phyloP scores from a whole-genome alignment of 768 basidiomycete species.

The Hydnum rufescens region DNA sequence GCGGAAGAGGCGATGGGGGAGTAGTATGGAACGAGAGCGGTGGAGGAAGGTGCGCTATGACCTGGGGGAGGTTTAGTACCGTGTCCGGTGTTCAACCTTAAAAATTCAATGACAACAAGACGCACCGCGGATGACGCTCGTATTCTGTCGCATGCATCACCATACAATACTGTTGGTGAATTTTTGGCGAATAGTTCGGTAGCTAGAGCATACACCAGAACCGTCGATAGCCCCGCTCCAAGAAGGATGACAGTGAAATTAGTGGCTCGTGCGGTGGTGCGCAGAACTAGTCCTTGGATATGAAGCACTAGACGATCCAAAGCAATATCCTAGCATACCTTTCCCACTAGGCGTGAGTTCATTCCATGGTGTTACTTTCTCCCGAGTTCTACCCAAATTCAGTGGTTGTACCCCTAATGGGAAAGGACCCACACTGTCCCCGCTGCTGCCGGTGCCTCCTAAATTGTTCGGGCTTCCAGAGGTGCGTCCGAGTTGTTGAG shows the following conservation, averaged over 20 bases:
- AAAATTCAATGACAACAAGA: neutral
- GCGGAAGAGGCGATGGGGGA: conserved; percentile 40
- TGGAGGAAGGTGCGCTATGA: conserved; percentile 45
- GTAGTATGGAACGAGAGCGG: conserved; percentile 65
- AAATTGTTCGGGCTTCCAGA: neutral
- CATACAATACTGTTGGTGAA: conserved; percentile 66
- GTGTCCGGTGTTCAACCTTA: neutral
- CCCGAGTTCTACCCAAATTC: conserved; percentile 30
- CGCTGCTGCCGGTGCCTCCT: neutral
- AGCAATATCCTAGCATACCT: conserved; percentile 27
- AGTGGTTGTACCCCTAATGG: conserved; percentile 47
- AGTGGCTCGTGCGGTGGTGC: conserved; percentile 31
- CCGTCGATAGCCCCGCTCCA: conserved; percentile 60
- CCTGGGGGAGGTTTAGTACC: conserved; percentile 22
- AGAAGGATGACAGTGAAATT: conserved; percentile 39
- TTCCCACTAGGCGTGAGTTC: conserved; percentile 60
- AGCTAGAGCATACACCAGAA: conserved; percentile 59
- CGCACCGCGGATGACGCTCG: conserved; percentile 28
- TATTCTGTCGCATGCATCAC: conserved; percentile 33
- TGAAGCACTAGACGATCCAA: conserved; percentile 31
- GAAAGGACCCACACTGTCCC: conserved; percentile 51
- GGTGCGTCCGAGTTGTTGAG: conserved; percentile 35
- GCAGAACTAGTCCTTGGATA: conserved; percentile 31
- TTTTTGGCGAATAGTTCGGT: conserved; percentile 79
- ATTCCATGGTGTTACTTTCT: conserved; percentile 54